phyloP scores from a whole-genome alignment of 208 protist genomes.

The Zelonia costaricensis region DNA sequence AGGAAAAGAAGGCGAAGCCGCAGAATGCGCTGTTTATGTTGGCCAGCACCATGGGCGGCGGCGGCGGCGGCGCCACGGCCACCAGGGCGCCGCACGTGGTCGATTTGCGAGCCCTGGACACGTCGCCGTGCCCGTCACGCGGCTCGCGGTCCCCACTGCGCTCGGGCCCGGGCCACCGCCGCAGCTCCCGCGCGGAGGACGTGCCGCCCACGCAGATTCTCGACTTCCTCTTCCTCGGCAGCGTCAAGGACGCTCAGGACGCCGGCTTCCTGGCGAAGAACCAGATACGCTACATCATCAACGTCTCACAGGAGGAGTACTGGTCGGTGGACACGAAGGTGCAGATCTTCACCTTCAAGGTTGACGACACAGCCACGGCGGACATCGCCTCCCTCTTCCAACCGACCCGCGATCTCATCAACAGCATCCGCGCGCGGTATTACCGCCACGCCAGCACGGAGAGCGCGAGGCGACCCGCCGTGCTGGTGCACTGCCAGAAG shows the following conservation, averaged over 20 bases:
- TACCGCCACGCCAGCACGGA: constrained; percentile 29
- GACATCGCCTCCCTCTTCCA: constrained; percentile 68
- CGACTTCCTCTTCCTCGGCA: constrained; percentile 81
- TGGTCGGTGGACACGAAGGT: constrained; percentile 70
- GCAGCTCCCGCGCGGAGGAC: constrained; percentile 11
- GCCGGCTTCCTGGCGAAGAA: constrained; percentile 60
- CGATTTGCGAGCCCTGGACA: constrained; percentile 21
- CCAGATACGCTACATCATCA: constrained; percentile 78
- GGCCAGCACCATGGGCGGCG: constrained; percentile 6
- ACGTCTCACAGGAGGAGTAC: constrained; percentile 87
- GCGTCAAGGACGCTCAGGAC: constrained; percentile 75
- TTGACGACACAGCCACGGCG: constrained; percentile 60
- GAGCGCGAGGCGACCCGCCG: constrained; percentile 27
- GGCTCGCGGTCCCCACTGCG: not conserved
- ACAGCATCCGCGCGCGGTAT: constrained; percentile 49
- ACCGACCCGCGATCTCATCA: constrained; percentile 55
- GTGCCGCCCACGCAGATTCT: constrained; percentile 65
- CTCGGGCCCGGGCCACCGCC: not conserved
- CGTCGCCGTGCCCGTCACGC: constrained; percentile 8
- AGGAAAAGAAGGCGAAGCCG: constrained; percentile 12
- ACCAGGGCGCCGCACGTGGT: constrained; percentile 18
- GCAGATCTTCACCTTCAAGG: constrained; percentile 64
- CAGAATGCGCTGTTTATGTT: constrained; percentile 25
- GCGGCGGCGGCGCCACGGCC: not conserved
- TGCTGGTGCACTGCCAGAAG: constrained; percentile 88